Evolutionary conservation across 169 alveolate species (phyloP).

Genomic region (Cryptosporidium ubiquitum): DNA sequence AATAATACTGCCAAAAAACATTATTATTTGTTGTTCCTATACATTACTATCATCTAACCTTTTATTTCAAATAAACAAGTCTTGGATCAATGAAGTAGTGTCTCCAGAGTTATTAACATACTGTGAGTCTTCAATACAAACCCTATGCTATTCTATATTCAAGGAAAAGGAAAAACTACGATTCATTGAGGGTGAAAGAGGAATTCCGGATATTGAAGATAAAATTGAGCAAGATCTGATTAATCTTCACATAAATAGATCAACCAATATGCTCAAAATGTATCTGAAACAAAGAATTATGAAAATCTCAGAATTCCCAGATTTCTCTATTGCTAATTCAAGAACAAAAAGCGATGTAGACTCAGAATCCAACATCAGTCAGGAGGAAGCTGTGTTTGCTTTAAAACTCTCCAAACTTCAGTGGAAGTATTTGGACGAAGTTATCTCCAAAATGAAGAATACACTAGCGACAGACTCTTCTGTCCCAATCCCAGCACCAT

Average conservation of each 20-base stretch:
- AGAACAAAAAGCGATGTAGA: neutral
- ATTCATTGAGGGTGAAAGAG: conserved; percentile 7
- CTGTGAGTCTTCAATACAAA: conserved; percentile 23
- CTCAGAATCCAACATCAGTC: conserved; percentile 9
- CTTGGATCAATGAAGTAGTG: conserved; percentile 48
- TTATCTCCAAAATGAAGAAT: conserved; percentile 47
- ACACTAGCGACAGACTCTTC: conserved; percentile 42
- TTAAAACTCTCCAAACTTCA: conserved; percentile 49
- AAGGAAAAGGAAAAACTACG: conserved; percentile 21
- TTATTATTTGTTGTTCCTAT: too few species aligned
- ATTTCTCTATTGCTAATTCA: conserved; percentile 56
- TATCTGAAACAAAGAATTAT: conserved; percentile 49
- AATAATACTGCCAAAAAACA: neutral
- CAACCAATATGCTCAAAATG: conserved; percentile 41
- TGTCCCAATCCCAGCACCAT: conserved; percentile 62
- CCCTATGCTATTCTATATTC: conserved; percentile 10
- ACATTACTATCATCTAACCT: neutral
- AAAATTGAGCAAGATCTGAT: conserved; percentile 34
- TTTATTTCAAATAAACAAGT: neutral
- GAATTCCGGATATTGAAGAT: neutral
- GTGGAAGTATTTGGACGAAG: conserved; percentile 46
- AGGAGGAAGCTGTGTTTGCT: conserved; percentile 55
- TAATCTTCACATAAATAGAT: conserved; percentile 22
- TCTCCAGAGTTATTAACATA: conserved; percentile 52
- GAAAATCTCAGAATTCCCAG: conserved; percentile 67